Base-by-base conservation (phyloP, 1,139 yeast species). In the Martiniozyma asiatica region DNA sequence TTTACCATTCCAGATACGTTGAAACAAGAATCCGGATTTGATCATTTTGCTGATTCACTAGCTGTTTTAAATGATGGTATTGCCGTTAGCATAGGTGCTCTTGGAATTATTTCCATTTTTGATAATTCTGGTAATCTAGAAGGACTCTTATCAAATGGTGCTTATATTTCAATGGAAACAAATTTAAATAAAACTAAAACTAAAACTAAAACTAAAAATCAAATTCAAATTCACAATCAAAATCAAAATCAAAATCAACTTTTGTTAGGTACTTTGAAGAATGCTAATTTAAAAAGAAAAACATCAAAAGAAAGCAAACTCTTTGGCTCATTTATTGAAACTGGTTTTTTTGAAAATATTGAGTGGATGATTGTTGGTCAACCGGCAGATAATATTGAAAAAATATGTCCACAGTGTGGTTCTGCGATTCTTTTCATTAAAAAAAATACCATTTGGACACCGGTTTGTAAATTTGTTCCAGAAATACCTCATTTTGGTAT, bases 31-130 rank as follows among this genome's bases (percentile, higher is more conserved):
- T 27, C 32, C 13, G 49, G 52, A 8, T 58, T 52, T 41, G 70
- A 65, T 31, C 59, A 58, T 24, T 53, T 57, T 39, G 63, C 64
- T 1, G 35, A 54, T 1, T 34, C 51, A 2, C 31, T 58, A 8
- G 44, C 52, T 1, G 39, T 47, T 1, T 45, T 48, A 8, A 33
- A 35, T 1, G 30, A 40, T 3, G 35, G 39, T 9, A 24, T 54
- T 1, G 50, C 55, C 8, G 45, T 63, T 9, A 48, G 59, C 1
- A 36, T 53, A 2, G 50, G 48, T 22, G 55, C 59, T 9, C 29
- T 53, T 3, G 67, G 61, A 3, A 38, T 44, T 1, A 55, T 61
- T 0, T 36, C 53, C 10, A 50, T 47, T 1, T 56, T 50, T 35
- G 36, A 45, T 4, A 25, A 36, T 2, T 33, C 22, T 2, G 11